Evolutionary conservation across 208 protist species (phyloP).

Genomic region (Phytomonas sp.): DNA sequence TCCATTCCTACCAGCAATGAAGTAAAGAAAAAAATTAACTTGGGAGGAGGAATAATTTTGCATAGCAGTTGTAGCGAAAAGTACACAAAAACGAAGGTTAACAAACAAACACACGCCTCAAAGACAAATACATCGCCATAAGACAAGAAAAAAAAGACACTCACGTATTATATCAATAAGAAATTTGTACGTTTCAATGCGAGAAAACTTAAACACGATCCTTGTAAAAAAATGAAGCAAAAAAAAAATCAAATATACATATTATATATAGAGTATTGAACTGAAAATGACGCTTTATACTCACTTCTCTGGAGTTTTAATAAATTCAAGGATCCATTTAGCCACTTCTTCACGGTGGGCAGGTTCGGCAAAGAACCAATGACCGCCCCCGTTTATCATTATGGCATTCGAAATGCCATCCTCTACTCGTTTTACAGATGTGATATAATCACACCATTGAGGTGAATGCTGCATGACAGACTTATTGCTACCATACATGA

Average conservation of each 20-base stretch:
- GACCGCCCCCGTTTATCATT: conserved; percentile 43
- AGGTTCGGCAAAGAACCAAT: conserved; percentile 76
- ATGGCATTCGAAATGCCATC: conserved; percentile 70
- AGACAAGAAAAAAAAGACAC: background rate
- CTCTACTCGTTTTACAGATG: conserved; percentile 25
- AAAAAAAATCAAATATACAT: conserved; percentile 9
- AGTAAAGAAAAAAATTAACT: conserved; percentile 4
- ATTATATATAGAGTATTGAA: background rate
- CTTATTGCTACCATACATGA: conserved; percentile 62
- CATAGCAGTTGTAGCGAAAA: background rate
- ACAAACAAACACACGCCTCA: background rate
- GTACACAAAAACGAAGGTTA: background rate
- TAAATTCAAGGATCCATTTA: conserved; percentile 36
- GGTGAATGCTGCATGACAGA: conserved; percentile 40
- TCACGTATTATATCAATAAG: background rate
- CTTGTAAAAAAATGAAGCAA: conserved; percentile 17
- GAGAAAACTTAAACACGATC: no score
- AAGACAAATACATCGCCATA: background rate
- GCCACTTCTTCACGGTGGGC: conserved; percentile 39
- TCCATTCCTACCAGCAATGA: conserved; percentile 32
- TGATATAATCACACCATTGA: conserved; percentile 56
- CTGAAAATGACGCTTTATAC: background rate
- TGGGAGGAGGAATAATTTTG: background rate
- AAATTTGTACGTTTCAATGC: no score
- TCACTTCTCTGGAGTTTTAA: conserved; percentile 15